These are phyloP conservation scores for Xanthoconium purpureum DNA, from an alignment of 768 basidiomycete species.

Conservation along the genomic window DNA sequence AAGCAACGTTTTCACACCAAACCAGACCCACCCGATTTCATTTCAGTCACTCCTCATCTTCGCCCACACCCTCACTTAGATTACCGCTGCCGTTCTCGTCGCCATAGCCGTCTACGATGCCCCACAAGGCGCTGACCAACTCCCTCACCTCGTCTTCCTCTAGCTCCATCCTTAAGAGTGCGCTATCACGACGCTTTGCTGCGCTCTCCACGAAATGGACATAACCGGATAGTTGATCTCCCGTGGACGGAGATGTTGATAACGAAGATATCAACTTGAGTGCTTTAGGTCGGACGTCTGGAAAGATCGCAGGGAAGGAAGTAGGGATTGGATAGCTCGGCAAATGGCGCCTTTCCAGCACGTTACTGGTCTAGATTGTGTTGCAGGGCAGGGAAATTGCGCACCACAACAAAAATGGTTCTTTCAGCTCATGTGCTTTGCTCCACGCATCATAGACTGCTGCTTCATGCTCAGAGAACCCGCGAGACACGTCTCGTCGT, in stretches of 20 bases:
- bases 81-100: constrained; percentile 25
- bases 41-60: constrained; percentile 16
- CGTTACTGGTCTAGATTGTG: constrained; percentile 2
- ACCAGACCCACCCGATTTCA: neutral
- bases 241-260: constrained; percentile 38
- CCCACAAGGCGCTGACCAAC: constrained; percentile 57
- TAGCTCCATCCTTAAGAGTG: constrained; percentile 37
- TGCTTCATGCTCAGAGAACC: constrained; percentile 43
- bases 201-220: constrained; percentile 49
- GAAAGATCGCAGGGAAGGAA: constrained; percentile 54
- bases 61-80: constrained; percentile 18
- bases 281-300: constrained; percentile 11
- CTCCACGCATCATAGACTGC: constrained; percentile 41
- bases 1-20: neutral
- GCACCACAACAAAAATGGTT: constrained; percentile 39
- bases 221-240: constrained; percentile 46
- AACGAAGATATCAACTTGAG: constrained; percentile 44
- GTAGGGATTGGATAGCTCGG: constrained; percentile 57
- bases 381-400: constrained; percentile 5
- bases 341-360: constrained; percentile 41
- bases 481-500: constrained; percentile 57
- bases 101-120: constrained; percentile 46
- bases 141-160: constrained; percentile 58
- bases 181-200: constrained; percentile 37
- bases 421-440: constrained; percentile 26